Percentiles rank a stretch among this genome's conserved stretches.
Evolutionary conservation across 1,284 basidiomycete species (phyloP).

Genomic region (Stereum hirsutum): DNA sequence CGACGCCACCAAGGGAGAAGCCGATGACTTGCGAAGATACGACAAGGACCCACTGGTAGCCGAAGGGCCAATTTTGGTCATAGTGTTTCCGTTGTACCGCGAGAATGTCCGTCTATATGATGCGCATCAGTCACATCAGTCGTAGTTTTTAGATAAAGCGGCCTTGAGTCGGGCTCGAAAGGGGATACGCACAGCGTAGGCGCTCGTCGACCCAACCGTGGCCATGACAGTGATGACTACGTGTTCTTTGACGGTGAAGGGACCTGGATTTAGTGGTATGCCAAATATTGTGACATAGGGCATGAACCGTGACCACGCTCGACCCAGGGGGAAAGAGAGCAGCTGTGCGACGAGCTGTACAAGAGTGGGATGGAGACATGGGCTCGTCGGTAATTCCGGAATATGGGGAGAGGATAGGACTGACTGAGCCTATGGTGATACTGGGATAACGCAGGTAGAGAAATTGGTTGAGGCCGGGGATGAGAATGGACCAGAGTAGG

Average conservation of each 20-base stretch:
- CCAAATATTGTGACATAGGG: constrained; percentile 54
- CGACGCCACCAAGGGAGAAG: constrained; percentile 78
- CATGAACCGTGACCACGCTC: constrained; percentile 45
- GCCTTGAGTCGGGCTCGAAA: neutral
- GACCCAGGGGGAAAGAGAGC: constrained; percentile 56
- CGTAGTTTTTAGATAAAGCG: neutral
- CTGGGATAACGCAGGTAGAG: constrained; percentile 12
- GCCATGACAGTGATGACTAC: constrained; percentile 49
- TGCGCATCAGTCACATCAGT: neutral
- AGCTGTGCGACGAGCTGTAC: constrained; percentile 51
- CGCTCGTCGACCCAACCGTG: constrained; percentile 12
- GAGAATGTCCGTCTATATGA: constrained; percentile 59
- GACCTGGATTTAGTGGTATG: constrained; percentile 47
- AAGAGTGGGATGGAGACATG: constrained; percentile 1
- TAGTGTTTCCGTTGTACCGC: constrained; percentile 72
- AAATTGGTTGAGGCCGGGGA: constrained; percentile 31
- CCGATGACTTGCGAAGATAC: constrained; percentile 86
- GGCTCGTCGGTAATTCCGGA: too few species aligned
- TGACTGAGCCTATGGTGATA: constrained; percentile 10
- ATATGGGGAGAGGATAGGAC: constrained; percentile 9
- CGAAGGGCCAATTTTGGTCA: constrained; percentile 53
- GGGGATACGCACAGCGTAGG: constrained; percentile 11
- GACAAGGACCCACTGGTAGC: constrained; percentile 72
- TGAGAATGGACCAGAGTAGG: constrained; percentile 34
- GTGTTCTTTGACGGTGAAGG: constrained; percentile 44